Percentiles rank a stretch among this genome's conserved stretches.
Evolutionary conservation across 108 stramenopile genomes (phyloP).

Genomic region (Nannochloropsis gaditana): DNA sequence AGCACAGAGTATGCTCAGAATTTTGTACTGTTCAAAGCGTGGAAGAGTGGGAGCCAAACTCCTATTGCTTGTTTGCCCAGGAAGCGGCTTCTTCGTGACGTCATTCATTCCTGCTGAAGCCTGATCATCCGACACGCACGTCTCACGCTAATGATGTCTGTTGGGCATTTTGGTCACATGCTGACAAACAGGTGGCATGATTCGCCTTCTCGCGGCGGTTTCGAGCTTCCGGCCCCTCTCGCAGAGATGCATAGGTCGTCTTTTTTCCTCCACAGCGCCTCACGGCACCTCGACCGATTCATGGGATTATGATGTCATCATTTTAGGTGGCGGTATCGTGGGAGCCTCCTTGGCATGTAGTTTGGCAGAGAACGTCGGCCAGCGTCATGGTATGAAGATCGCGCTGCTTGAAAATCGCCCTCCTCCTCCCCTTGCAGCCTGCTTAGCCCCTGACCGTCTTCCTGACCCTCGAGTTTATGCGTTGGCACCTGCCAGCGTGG

Average conservation of each 20-base stretch:
- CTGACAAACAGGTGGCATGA: too few relatives aligned
- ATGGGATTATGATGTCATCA: conserved; percentile 43
- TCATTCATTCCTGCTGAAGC: too few relatives aligned
- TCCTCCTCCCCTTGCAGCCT: background rate
- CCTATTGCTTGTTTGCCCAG: too few relatives aligned
- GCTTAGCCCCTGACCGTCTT: conserved; percentile 1
- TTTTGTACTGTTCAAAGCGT: too few relatives aligned
- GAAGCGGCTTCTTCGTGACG: too few relatives aligned
- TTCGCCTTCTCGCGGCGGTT: too few relatives aligned
- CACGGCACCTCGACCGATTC: background rate
- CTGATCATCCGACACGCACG: too few relatives aligned
- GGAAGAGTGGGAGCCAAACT: too few relatives aligned
- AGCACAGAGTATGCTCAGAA: too few relatives aligned
- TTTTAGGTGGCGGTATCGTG: conserved; percentile 45
- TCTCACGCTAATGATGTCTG: too few relatives aligned
- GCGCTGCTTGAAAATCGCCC: background rate
- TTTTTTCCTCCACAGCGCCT: background rate
- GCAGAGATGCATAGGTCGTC: background rate
- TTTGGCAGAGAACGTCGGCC: conserved; percentile 28
- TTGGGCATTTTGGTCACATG: too few relatives aligned
- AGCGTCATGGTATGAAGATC: too few relatives aligned
- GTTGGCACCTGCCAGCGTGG: conserved; percentile 41
- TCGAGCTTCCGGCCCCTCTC: background rate
- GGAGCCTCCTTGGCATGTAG: conserved; percentile 35
- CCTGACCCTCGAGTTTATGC: conserved; percentile 49